A percentile compares a stretch with the other conserved stretches of the same genome.
phyloP scores from a whole-genome alignment of 2,329 filamentous ascomycete genomes.

The Ceratocystis variospora region DNA sequence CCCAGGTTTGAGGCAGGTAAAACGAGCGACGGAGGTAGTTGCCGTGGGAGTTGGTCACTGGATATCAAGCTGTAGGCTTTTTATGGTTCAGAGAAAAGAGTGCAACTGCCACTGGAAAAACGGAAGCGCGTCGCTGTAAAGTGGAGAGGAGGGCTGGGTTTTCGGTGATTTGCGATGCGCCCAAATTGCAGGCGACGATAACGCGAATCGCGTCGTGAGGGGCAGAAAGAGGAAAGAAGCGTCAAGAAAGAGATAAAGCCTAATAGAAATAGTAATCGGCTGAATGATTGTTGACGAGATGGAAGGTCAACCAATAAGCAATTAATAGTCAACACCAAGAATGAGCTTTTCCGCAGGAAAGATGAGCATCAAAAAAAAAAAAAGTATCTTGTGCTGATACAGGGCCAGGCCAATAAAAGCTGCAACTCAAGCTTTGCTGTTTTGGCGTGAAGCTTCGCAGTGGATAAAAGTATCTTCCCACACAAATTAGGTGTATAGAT shows the following conservation, averaged over 20 bases:
- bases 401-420: too few relatives aligned
- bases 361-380: not conserved
- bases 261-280: not conserved
- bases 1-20: not conserved
- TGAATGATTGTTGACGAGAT: not conserved
- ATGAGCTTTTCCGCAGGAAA: not conserved
- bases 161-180: conserved; percentile 4
- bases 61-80: not conserved
- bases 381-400: not conserved
- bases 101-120: not conserved
- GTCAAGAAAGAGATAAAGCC: not conserved
- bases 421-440: too few relatives aligned
- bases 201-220: not conserved
- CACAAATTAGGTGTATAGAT: conserved; percentile 13
- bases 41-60: not conserved
- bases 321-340: not conserved
- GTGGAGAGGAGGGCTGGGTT: not conserved
- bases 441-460: not conserved
- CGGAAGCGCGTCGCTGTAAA: conserved; percentile 1
- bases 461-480: conserved; percentile 16
- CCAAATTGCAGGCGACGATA: not conserved
- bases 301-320: not conserved
- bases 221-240: not conserved
- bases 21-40: conserved; percentile 7
- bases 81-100: not conserved